Base-by-base conservation (phyloP, 148 eudicot genomes). In the Heliosperma pusillum region DNA sequence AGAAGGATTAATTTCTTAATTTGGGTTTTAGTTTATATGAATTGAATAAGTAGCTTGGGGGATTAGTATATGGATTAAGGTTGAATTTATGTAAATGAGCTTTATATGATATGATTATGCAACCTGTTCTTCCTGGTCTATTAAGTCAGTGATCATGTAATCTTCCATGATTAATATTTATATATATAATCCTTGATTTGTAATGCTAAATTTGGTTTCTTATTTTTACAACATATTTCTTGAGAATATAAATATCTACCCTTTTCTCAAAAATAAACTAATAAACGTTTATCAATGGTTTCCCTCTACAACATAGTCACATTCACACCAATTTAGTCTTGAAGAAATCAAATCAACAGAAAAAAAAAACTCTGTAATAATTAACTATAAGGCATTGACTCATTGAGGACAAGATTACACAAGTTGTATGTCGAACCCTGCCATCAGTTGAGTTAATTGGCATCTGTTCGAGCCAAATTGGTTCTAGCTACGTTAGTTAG, bases 21-120 rank as follows among this genome's bases (percentile, higher is more conserved):
- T 60, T 56, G 60, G 60, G 60, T 56, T 56, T 56, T 56, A 17
- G n/a, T n/a, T 56, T 56, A 17, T 17, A 3, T 56, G n/a, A 52
- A 60, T 36, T 33, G 69, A 66, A 66, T 66, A 66, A 66, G 50
- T 36, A 66, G 44, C 45, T 65, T 30, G 20, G 27, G 64, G 64
- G 25, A 21, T 60, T 21, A 21, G 16, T 65, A 30, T 5, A 26
- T 29, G 45, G 22, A 13, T 66, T 17, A 66, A 36, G 69, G 20
- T 2, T 27, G 9, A 3, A 17, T 17, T 3, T 65, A 27, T 65
- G 69, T 65, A 36, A 66, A 66, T 66, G 52, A 66, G 26, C 10
- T 36, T 66, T 60, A 60, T 21, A 42, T 42, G 1, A 8, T 45
- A 45, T 11, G 24, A 10, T 7, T 61, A 24, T 19, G 29, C 13